Percentiles rank a stretch among this genome's conserved stretches.
phyloP scores from a whole-genome alignment of 306 rosid genomes.

The Vigna mungo region DNA sequence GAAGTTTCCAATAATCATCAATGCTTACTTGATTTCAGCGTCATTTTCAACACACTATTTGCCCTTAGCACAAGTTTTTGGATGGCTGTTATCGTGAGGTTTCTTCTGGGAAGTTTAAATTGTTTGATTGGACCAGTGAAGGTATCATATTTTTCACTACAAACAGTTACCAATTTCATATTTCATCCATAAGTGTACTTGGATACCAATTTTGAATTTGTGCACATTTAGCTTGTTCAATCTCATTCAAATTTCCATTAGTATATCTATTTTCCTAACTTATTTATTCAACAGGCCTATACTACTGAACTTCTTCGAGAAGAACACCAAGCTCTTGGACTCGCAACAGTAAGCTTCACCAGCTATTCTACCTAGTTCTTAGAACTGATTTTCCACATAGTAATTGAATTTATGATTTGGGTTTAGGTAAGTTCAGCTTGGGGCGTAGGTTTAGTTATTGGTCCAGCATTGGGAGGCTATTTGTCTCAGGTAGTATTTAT shows the following conservation, averaged over 20 bases:
- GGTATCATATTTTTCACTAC: conserved; percentile 1
- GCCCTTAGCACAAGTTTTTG: conserved; percentile 91
- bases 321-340: conserved; percentile 82
- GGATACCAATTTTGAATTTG: background rate
- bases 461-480: conserved; percentile 93
- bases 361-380: conserved; percentile 17
- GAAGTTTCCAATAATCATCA: background rate
- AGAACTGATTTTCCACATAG: background rate
- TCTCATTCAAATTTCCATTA: background rate
- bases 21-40: conserved; percentile 52
- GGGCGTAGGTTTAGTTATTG: conserved; percentile 80
- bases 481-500: conserved; percentile 72
- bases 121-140: background rate
- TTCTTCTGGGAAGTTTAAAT: background rate
- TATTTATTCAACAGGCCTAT: conserved; percentile 67
- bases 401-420: conserved; percentile 41
- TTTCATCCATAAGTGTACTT: background rate
- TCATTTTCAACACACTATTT: conserved; percentile 78
- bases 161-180: background rate
- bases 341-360: conserved; percentile 72
- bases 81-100: conserved; percentile 71
- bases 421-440: conserved; percentile 79
- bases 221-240: background rate
- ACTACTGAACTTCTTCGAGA: conserved; percentile 68
- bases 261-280: conserved; percentile 5